Evolutionary conservation across 2,329 filamentous ascomycete genomes (phyloP), one percentile per base, ranked within the genome.

Genomic region (Fusarium decemcellulare): DNA sequence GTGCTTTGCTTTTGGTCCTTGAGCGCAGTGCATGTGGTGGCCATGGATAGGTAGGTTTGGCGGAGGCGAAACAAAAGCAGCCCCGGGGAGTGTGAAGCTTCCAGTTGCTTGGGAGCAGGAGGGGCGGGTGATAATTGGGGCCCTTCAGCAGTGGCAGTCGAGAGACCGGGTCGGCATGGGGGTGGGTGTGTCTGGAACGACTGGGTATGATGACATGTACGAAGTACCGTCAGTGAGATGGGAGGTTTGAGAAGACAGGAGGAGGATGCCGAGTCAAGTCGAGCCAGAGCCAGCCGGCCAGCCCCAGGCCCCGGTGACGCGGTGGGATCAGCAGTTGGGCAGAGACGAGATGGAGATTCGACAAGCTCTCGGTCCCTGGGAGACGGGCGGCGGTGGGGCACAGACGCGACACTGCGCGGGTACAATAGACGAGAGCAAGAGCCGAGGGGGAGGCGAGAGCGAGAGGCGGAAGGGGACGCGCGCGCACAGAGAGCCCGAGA

Each of bases 261-360:
- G 56, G 46, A 67, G 65, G 50, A 71, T 62, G 61, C 58, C 68
- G 61, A 68, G 67, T 65, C 62, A 61, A 66, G 62, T 63, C 18
- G 18, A 23, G 18, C 18, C 18, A 23, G 18, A 23, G 18, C 65
- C 62, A 67, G 64, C 46, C 53, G 67, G 61, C 58, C 58, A 67
- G 67, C 67, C 65, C 67, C 56, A 69, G 68, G 66, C 69, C 70
- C 72, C 71, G 43, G 69, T 63, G 72, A 71, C 67, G 67, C 72
- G 72, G 68, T 63, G 64, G 69, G 73, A 76, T 76, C 73, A 76
- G 72, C 73, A 74, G 72, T 74, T 75, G 73, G 73, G 73, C 73
- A 75, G 73, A 73, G 70, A 72, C 63, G 68, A 71, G 59, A 74
- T 67, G 70, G 70, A 73, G 59, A 65, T 68, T 74, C 65, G 61